Conservation (phyloP, 306 rosid species). For the Vigna trinervia region DNA sequence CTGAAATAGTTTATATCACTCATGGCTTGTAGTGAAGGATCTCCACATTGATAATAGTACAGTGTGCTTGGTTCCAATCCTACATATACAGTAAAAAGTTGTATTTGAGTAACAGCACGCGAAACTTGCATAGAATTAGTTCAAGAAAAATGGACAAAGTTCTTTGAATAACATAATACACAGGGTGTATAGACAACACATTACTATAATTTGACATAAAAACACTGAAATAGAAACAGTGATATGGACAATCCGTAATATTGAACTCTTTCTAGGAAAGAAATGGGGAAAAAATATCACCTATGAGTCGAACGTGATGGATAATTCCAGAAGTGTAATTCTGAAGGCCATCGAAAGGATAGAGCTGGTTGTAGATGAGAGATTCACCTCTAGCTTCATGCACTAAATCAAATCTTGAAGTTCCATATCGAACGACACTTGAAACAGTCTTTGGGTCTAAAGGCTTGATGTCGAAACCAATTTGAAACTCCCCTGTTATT, state of each 20-base stretch:
- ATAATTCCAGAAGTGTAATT: slow-evolving; percentile 92
- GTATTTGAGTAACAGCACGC: slow-evolving; percentile 3
- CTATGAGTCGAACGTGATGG: slow-evolving; percentile 83
- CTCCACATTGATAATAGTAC: slow-evolving; percentile 80
- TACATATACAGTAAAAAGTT: slow-evolving; percentile 39
- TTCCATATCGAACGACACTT: slow-evolving; percentile 70
- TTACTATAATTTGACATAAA: background rate
- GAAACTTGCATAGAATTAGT: slow-evolving; percentile 12
- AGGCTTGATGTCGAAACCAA: slow-evolving; percentile 70
- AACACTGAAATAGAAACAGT: slow-evolving; percentile 6
- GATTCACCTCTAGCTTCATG: slow-evolving; percentile 71
- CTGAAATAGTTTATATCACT: slow-evolving; percentile 64
- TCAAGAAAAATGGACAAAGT: slow-evolving; percentile 24
- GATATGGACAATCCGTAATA: background rate
- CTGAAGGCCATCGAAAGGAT: slow-evolving; percentile 83
- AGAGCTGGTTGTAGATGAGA: slow-evolving; percentile 73
- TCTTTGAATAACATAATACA: slow-evolving; percentile 1
- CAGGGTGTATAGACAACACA: background rate
- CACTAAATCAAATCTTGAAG: slow-evolving; percentile 46
- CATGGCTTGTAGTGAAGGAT: slow-evolving; percentile 68
- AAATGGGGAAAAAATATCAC: slow-evolving; percentile 42
- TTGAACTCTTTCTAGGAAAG: slow-evolving; percentile 24
- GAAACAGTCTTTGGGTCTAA: slow-evolving; percentile 68
- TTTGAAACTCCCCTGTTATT: slow-evolving; percentile 76
- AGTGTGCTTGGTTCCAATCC: slow-evolving; percentile 69